Evolutionary conservation across 129 eudicot species (phyloP).

Genomic region (Tagetes patula): DNA sequence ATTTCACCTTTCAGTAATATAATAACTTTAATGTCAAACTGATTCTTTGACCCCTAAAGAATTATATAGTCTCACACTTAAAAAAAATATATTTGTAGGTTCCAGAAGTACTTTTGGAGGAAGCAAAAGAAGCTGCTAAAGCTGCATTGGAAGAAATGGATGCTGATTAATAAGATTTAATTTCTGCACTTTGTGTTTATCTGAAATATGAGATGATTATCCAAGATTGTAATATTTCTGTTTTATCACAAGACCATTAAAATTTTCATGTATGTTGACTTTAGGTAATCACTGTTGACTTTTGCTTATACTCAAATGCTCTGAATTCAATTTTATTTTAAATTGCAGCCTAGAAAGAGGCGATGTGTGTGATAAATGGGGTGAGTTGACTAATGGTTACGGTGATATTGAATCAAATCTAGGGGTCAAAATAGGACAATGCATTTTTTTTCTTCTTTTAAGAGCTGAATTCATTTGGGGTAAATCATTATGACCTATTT

Average conservation of each 20-base stretch:
- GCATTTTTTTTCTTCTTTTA: no score
- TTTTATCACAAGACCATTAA: not conserved
- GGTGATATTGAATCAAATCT: not conserved
- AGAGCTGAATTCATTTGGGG: no score
- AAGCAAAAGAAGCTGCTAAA: constrained; percentile 86
- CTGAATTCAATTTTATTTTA: not conserved
- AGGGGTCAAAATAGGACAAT: no score
- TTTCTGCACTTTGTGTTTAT: constrained; percentile 13
- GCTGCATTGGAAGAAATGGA: constrained; percentile 99
- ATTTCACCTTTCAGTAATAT: not conserved
- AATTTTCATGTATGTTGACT: constrained; percentile 12
- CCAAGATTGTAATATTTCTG: constrained; percentile 32
- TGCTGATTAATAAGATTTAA: constrained; percentile 46
- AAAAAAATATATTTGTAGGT: constrained; percentile 41
- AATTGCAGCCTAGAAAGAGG: not conserved
- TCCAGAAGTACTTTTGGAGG: constrained; percentile 81
- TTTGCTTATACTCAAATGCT: not conserved
- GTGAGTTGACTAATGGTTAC: not conserved
- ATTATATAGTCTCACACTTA: not conserved
- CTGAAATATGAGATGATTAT: constrained; percentile 10
- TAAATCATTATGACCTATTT: no score
- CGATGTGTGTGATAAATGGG: no score
- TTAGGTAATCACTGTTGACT: not conserved
- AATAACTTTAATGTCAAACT: not conserved
- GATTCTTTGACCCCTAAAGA: not conserved